Percentiles rank a stretch among this genome's conserved stretches.
These are phyloP conservation scores for Neurospora sp. DNA, from an alignment of 495 filamentous ascomycete species.

Conservation along the genomic window DNA sequence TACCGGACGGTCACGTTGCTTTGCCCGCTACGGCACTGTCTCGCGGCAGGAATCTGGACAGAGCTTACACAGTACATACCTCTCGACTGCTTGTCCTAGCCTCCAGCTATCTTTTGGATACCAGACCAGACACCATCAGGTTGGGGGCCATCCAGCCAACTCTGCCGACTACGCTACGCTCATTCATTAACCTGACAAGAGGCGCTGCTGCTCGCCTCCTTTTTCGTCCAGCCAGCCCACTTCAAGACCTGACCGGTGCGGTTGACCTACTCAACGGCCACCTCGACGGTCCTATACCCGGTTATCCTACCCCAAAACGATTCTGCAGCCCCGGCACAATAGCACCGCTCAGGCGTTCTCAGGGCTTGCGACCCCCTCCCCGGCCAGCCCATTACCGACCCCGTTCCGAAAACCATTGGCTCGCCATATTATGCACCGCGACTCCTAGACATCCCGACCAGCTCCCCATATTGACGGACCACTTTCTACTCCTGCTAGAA, in stretches of 20 bases:
- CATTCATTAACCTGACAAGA: not conserved
- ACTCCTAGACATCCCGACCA: slow-evolving; percentile 17
- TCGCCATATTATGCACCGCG: slow-evolving; percentile 23
- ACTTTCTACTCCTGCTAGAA: slow-evolving; percentile 14
- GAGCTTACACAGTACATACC: not conserved
- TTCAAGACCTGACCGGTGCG: slow-evolving; percentile 1
- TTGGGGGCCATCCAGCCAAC: not conserved
- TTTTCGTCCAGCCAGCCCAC: not conserved
- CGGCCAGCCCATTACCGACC: slow-evolving; percentile 20
- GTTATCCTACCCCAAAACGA: slow-evolving; percentile 9
- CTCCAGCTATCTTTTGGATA: not conserved
- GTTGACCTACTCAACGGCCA: slow-evolving; percentile 16
- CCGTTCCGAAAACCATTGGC: slow-evolving; percentile 21
- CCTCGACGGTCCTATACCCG: not conserved
- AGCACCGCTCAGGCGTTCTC: slow-evolving; percentile 9
- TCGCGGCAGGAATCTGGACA: not conserved
- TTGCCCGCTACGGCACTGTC: not conserved
- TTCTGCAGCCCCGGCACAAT: slow-evolving; percentile 16
- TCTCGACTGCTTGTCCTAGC: not conserved
- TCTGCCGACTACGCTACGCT: not conserved
- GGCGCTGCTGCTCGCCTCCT: not conserved
- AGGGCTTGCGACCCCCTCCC: slow-evolving; percentile 11
- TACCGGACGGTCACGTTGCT: not conserved
- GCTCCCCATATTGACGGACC: slow-evolving; percentile 14
- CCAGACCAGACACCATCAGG: not conserved